Conservation (phyloP, 2,329 filamentous ascomycete species). For the Diplodia seriata region DNA sequence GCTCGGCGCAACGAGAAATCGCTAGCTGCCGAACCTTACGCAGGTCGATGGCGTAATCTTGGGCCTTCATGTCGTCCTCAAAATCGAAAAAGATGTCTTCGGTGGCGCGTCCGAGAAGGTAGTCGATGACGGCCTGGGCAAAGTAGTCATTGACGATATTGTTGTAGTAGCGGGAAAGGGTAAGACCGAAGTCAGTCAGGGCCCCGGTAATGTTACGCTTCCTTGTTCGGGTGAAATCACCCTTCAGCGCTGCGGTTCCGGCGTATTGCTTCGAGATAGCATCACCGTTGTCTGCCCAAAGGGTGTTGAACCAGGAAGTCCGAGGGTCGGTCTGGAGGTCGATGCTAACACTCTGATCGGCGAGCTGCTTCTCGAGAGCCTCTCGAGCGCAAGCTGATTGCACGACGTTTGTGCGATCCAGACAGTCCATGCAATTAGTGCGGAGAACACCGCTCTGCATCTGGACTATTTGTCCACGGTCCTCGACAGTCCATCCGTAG, state of each 20-base stretch:
- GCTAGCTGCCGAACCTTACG: constrained; percentile 84
- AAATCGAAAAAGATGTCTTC: constrained; percentile 91
- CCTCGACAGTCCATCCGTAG: constrained; percentile 73
- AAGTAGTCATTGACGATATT: constrained; percentile 99
- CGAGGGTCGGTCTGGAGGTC: constrained; percentile 76
- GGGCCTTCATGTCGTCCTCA: constrained; percentile 88
- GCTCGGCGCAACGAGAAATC: constrained; percentile 85
- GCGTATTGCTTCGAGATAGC: constrained; percentile 95
- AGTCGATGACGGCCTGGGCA: constrained; percentile 93
- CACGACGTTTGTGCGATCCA: constrained; percentile 94
- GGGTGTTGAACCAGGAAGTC: constrained; percentile 90
- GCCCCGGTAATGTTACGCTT: constrained; percentile 92
- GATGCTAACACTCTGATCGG: constrained; percentile 76
- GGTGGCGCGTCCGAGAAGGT: constrained; percentile 86
- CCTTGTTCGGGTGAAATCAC: constrained; percentile 90
- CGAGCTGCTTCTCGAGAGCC: constrained; percentile 80
- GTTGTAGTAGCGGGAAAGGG: constrained; percentile 77
- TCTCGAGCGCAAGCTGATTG: constrained; percentile 89
- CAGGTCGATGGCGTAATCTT: constrained; percentile 89
- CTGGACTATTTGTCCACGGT: constrained; percentile 51
- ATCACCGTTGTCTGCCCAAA: constrained; percentile 98
- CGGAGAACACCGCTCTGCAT: constrained; percentile 79
- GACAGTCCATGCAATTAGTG: constrained; percentile 98
- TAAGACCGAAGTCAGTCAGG: constrained; percentile 87
- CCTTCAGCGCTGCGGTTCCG: constrained; percentile 93